Evolutionary conservation across 2,329 filamentous ascomycete species (phyloP).

Genomic region (Nigrospora oryzae): DNA sequence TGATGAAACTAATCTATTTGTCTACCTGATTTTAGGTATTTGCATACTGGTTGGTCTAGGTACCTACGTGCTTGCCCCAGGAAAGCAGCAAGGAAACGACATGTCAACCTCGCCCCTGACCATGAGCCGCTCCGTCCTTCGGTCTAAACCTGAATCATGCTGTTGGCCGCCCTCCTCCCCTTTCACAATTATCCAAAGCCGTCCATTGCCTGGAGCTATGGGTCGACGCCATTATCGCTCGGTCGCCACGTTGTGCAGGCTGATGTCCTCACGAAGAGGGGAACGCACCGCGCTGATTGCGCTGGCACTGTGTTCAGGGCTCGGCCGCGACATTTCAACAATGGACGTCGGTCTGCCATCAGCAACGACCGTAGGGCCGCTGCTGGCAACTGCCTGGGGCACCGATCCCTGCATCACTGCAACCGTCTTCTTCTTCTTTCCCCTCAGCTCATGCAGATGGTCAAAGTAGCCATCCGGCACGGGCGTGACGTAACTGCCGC

Average conservation of each 20-base stretch:
- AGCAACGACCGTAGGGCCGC: slow-evolving; percentile 8
- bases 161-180: no score
- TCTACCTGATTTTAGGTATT: no score
- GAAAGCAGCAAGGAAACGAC: no score
- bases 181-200: no score
- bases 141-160: no score
- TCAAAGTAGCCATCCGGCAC: slow-evolving; percentile 77
- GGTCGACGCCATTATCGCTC: background rate
- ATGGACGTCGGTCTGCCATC: slow-evolving; percentile 4
- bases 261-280: slow-evolving; percentile 13
- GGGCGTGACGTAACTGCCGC: slow-evolving; percentile 75
- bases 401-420: slow-evolving; percentile 4
- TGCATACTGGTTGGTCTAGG: no score
- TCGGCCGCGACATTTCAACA: slow-evolving; percentile 2
- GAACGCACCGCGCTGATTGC: slow-evolving; percentile 4
- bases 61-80: no score
- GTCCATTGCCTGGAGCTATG: no score
- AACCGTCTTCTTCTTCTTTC: slow-evolving; percentile 53
- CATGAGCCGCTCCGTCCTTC: no score
- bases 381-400: slow-evolving; percentile 8
- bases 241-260: slow-evolving; percentile 13
- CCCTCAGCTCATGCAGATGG: slow-evolving; percentile 64
- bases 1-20: no score
- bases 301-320: slow-evolving; percentile 2
- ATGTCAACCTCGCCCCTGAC: no score